Base-by-base conservation (phyloP, 2,329 filamentous ascomycete species). In the Bipolaris victoriae region DNA sequence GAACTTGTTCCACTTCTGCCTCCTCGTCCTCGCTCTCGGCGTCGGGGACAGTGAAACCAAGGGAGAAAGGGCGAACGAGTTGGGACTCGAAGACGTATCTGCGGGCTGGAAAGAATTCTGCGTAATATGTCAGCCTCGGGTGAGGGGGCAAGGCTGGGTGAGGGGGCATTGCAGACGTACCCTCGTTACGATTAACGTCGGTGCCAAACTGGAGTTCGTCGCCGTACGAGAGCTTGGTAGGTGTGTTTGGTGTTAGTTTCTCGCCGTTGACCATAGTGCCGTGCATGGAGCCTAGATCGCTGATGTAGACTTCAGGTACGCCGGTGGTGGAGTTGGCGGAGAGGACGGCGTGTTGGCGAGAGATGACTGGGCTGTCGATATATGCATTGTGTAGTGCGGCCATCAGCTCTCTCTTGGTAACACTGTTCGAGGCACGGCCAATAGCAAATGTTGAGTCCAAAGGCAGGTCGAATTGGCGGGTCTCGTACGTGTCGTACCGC, bases 281-380 rank as follows among this genome's bases (percentile, higher is more conserved):
- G 68, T 89, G 86, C 80, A 87, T 86, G 7, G 86, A 88, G 33
- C 79, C 80, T 16, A 77, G 76, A 66, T 89, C 86, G 57, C 74
- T 76, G 58, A 89, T 77, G 49, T 77, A 81, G 44, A 86, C 72
- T 7, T 57, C 58, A 24, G 70, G 64, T 10, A 47, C 36, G 26
- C 66, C 63, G 33, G 50, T 49, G 51, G 29, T 45, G 10, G 60
- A 46, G 48, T 68, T 63, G 40, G 63, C 63, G 2, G 67, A 72
- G 36, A 80, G 63, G 50, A 83, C 75, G 15, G 89, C 90, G 75
- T 92, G 89, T 10, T 84, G 72, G 43, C 89, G 82, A 22, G 88
- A 91, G 80, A 92, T 88, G 35, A 91, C 88, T 0, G 88, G 85
- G 55, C 85, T 89, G 62, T 90, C 84, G 57, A 91, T 89, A 81